Base-by-base conservation (phyloP, 306 rosid species). In the Arachis stenosperma region DNA sequence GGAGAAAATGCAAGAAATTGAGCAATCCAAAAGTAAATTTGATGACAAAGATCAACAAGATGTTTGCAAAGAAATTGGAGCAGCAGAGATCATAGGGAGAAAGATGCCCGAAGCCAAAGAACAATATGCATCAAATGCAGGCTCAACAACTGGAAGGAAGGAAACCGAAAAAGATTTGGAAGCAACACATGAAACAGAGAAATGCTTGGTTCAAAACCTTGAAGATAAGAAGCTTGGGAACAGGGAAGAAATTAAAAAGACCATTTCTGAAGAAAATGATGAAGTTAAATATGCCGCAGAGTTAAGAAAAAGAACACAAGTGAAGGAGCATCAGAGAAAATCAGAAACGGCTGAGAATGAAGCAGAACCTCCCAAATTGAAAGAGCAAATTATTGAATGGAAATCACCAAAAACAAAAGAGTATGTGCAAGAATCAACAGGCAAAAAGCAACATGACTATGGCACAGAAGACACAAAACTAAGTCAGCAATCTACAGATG, bases 171-270 rank as follows among this genome's bases (percentile, higher is more conserved):
- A 12, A 12, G 78, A 52, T 8, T 41, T 61, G 55, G 42, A 79
- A 60, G 41, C 37, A 70, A 17, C 27, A 50, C 37, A 7, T 33
- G 73, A 63, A 63, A 58, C 57, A 41, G 67, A 74, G 67, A 64
- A 78, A 74, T 6, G 12, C 56, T 42, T 2, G 12, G 6, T 48
- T 69, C 62, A 64, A 70, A 52, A 44, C 51, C 53, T 69, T 9
- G 2, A 43, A 7, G 78, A 59, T 44, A 80, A 70, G 70, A 69
- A 74, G 67, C 56, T n/a, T 8, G 14, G 39, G 63, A 53, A 14
- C 43, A 22, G 58, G n/a, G 73, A 46, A 6, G 75, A 58, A 63
- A 53, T 47, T 41, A 9, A 13, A 27, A 7, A 68, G 14, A 5
- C 1, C 44, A 62, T 13, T 22, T 14, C 17, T 60, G 79, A 8